Base-by-base conservation (phyloP, 805 yeast genomes). In the Wickerhamomyces chambardii region DNA sequence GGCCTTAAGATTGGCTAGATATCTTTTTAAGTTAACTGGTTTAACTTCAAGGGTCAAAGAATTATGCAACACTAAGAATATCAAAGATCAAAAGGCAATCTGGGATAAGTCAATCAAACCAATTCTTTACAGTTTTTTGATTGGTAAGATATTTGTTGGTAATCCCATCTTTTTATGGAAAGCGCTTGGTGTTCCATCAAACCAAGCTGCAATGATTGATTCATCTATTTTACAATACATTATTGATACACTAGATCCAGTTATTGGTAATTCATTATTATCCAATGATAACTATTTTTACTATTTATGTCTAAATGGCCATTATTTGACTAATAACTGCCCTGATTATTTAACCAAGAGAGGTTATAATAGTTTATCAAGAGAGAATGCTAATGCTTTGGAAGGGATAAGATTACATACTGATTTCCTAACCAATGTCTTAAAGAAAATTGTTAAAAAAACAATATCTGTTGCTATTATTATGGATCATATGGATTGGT, bases 401-500 rank as follows among this genome's bases (percentile, higher is more conserved):
- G 82, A 80, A 50, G 75, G 73, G 36, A 75, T 84, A 43, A 71
- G 92, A 51, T 59, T 84, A 31, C 94, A 84, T 58, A 84, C 94
- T 2, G 94, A 84, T 55, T 76, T 78, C 38, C 64, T 84, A 48
- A 78, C 74, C 50, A 87, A 83, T 48, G 92, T 84, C 3, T 73
- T 81, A 42, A 76, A 73, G 29, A 68, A 92, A 42, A 62, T 84
- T 35, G 63, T 76, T 18, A 63, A 68, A 33, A 68, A 72, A 37
- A 72, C 86, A 10, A 66, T 84, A 30, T 77, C 89, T 5, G 77
- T 79, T 46, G 90, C 90, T 24, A 73, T 84, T 29, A 80, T 84
- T 36, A 84, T 84, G 95, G 95, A 84, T 56, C 95, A 84, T 56
- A 82, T 84, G 92, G 95, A 84, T 58, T 84, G 95, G 95, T 84